Evolutionary conservation across 208 protist species (phyloP).

Genomic region (Trypanosoma platydactyli): DNA sequence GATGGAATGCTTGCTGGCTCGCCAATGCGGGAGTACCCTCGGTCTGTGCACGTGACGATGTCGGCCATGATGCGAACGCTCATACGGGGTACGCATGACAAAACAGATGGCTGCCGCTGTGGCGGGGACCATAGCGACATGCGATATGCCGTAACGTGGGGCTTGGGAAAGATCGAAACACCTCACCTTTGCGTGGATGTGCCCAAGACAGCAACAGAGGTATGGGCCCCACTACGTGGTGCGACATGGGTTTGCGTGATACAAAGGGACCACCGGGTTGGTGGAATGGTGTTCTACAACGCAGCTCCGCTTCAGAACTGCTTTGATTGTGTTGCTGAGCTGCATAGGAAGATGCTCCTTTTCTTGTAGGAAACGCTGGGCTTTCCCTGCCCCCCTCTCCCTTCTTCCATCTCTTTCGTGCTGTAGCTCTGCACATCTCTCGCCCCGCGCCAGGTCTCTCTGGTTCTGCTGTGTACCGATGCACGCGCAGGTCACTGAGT

Average conservation of each 20-base stretch:
- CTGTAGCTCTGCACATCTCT: not conserved
- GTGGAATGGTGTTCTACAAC: constrained; percentile 30
- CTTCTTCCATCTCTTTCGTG: not conserved
- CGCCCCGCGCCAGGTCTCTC: too few species aligned
- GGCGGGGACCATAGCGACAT: too few species aligned
- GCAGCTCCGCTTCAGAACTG: constrained; percentile 14
- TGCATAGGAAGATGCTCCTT: constrained; percentile 8
- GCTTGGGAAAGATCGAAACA: not conserved
- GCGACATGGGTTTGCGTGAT: constrained; percentile 18
- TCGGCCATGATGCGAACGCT: constrained; percentile 16
- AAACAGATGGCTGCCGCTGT: too few species aligned
- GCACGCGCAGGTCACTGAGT: too few species aligned
- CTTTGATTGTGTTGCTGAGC: constrained; percentile 6
- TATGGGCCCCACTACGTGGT: constrained; percentile 12
- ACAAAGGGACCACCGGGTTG: constrained; percentile 1
- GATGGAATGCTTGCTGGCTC: constrained; percentile 15
- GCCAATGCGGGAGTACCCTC: constrained; percentile 25
- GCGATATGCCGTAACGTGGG: too few species aligned
- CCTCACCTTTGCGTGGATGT: not conserved
- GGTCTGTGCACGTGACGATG: constrained; percentile 10
- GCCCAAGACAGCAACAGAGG: not conserved
- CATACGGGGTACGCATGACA: not conserved
- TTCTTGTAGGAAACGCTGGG: not conserved
- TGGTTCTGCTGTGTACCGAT: too few species aligned
- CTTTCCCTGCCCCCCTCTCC: not conserved